Evolutionary conservation across 2,329 filamentous ascomycete genomes (phyloP), one percentile per base, ranked within the genome.

Genomic region (Diaporthe citri): DNA sequence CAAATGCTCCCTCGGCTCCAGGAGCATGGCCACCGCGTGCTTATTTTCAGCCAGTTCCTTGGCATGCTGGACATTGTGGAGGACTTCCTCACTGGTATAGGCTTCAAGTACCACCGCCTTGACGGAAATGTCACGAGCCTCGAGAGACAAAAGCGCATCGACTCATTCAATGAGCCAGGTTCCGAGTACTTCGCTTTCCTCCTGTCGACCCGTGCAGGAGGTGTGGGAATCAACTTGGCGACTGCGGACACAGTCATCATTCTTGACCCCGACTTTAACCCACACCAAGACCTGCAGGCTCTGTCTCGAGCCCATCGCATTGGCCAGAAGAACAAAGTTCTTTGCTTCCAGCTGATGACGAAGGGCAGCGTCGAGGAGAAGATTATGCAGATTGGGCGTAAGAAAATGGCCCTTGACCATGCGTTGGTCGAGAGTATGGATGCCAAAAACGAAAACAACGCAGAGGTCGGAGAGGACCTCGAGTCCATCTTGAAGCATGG

Each of bases 221-320:
- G 97, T 80, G 96, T 99, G 0, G 97, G 97, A 22, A 99, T 99
- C 86, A 99, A 99, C 81, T 88, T 99, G 73, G 97, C 97, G 0
- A 98, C 96, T 10, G 97, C 97, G 3, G 97, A 99, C 81, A 99
- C 97, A 0, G 97, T 99, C 76, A 98, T 99, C 78, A 98, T 99
- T 78, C 91, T 98, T 78, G 96, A 99, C 79, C 95, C 95, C 0
- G 97, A 99, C 81, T 98, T 97, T 87, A 99, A 99, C 77, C 97
- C 97, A 0, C 97, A 99, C 81, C 97, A 99, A 83, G 97, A 99
- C 80, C 94, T 99, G 55, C 97, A 99, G 83, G 97, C 97, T 0
- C 88, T 99, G 41, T 97, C 96, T 41, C 92, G 97, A 78, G 97
- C 96, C 25, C 97, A 99, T 83, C 93, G 97, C 36, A 98, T 99